A percentile compares a stretch with the other conserved stretches of the same genome.
phyloP scores from a whole-genome alignment of 2,329 filamentous ascomycete species.

The Venturia carpophila region DNA sequence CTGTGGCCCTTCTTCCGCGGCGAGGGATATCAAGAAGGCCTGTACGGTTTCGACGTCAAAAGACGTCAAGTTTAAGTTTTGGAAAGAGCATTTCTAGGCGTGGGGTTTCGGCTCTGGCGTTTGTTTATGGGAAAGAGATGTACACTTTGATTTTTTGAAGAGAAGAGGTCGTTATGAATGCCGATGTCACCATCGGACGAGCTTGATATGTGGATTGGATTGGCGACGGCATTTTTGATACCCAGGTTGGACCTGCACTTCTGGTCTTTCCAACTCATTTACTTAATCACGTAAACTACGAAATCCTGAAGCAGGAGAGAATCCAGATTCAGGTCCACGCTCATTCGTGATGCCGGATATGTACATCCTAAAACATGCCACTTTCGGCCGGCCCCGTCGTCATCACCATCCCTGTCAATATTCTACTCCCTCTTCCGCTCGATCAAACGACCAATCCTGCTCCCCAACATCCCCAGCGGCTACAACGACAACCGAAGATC shows the following conservation, averaged over 20 bases:
- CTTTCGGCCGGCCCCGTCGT: too few species aligned
- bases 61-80: slow-evolving; percentile 91
- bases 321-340: too few species aligned
- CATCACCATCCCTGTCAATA: too few species aligned
- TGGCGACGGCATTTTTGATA: slow-evolving; percentile 5
- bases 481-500: too few species aligned
- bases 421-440: too few species aligned
- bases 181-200: not conserved
- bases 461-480: too few species aligned
- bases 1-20: slow-evolving; percentile 76
- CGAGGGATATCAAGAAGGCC: slow-evolving; percentile 76
- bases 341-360: too few species aligned
- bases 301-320: not conserved
- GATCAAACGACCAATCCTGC: too few species aligned
- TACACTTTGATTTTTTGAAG: not conserved
- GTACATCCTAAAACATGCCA: too few species aligned
- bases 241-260: not conserved
- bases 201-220: not conserved
- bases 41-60: slow-evolving; percentile 63
- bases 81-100: slow-evolving; percentile 77
- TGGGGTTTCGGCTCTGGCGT: not conserved
- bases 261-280: not conserved
- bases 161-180: not conserved
- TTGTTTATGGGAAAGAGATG: not conserved
- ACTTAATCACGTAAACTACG: not conserved